Evolutionary conservation across 2,329 filamentous ascomycete species (phyloP), one percentile per base, ranked within the genome.

Genomic region (Nemania sp.): DNA sequence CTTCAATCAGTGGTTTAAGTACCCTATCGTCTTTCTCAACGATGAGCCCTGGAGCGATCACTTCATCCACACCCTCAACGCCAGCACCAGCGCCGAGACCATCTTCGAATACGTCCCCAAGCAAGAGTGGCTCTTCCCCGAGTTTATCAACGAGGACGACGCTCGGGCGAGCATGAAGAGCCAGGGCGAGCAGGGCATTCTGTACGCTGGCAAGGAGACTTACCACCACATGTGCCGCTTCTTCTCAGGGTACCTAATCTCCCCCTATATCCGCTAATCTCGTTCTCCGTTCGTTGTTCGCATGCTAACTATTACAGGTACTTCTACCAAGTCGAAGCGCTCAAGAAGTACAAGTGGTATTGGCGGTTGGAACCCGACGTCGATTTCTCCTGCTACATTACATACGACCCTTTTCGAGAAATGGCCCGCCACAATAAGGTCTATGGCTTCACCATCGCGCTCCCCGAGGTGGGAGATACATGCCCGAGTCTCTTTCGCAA

Each of bases 1-100:
- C 53, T 78, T 77, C 65, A 78, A 78, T 63, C 70, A 68, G 53
- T 75, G 73, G 70, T 78, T 74, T 64, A 69, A 74, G 36, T 78
- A 78, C 60, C 75, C 75, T 1, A 70, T 75, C 54, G 72, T 78
- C 28, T 78, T 78, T 56, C 65, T 78, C 46, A 78, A 78, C 65
- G 71, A 78, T 62, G 68, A 76, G 63, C 68, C 70, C 5, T 78
- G 72, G 69, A 68, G 67, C 57, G 59, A 66, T 9, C 61, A 63
- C 15, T 70, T 77, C 61, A 70, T 70, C 57, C 47, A 64, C 33
- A 67, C 52, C 31, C 52, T 67, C 3, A 65, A 64, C 7, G 62
- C 64, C 28, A 54, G 70, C 15, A 69, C 71, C 8, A 68, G 66
- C 48, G 73, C 70, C 42, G 66, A 67, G 56, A 71, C 70, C 7